These are phyloP conservation scores for Zymoseptoria passerinii DNA, from an alignment of 2,329 filamentous ascomycete genomes.

Conservation along the genomic window DNA sequence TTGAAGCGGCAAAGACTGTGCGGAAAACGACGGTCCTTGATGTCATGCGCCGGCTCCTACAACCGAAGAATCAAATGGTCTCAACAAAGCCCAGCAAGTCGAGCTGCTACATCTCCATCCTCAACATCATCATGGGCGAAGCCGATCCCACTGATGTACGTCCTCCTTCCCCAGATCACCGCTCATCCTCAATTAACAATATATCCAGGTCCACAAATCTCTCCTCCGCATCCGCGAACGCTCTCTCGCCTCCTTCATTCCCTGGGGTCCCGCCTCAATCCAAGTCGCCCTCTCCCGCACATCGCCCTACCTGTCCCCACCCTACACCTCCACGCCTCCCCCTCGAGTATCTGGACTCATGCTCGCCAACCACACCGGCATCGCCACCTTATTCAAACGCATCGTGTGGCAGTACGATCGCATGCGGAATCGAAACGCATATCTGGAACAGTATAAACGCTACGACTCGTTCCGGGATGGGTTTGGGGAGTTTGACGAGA, in stretches of 20 bases:
- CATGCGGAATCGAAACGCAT: conserved; percentile 92
- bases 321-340: conserved; percentile 87
- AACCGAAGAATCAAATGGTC: conserved; percentile 99
- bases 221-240: conserved; percentile 91
- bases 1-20: conserved; percentile 94
- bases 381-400: conserved; percentile 91
- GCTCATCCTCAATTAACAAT: conserved; percentile 1
- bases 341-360: conserved; percentile 84
- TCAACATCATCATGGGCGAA: conserved; percentile 98
- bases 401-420: conserved; percentile 89
- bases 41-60: conserved; percentile 89
- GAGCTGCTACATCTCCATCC: conserved; percentile 97
- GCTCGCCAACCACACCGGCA: conserved; percentile 96
- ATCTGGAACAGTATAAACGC: conserved; percentile 93
- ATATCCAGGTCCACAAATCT: conserved; percentile 73
- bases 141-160: conserved; percentile 85
- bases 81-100: conserved; percentile 91
- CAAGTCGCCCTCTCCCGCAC: conserved; percentile 95
- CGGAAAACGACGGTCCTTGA: conserved; percentile 96
- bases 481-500: conserved; percentile 89
- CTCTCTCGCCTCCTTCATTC: conserved; percentile 89
- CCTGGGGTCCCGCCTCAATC: conserved; percentile 95
- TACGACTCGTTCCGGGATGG: conserved; percentile 89
- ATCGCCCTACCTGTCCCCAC: conserved; percentile 89
- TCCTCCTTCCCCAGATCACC: background rate